Percentiles rank a stretch among this genome's conserved stretches.
These are phyloP conservation scores for Tillandsia fasciculata DNA, from an alignment of 176 grass and related monocot species.

Conservation along the genomic window DNA sequence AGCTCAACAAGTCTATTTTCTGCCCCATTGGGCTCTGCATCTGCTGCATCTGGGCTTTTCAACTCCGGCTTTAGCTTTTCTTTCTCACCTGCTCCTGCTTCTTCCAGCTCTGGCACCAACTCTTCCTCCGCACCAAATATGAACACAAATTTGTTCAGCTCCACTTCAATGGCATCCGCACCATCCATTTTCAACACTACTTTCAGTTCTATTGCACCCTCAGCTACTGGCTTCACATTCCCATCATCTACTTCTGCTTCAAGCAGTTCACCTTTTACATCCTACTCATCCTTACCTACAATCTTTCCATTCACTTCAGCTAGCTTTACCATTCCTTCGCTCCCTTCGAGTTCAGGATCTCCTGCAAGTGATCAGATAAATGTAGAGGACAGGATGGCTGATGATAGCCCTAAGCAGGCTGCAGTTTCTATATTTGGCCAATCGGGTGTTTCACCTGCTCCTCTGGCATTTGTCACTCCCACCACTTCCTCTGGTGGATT, in stretches of 20 bases:
- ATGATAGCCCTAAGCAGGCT: constrained; percentile 7
- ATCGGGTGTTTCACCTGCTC: constrained; percentile 8
- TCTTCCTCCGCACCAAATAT: not conserved
- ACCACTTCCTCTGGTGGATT: not conserved
- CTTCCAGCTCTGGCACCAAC: constrained; percentile 8
- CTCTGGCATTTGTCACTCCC: not conserved
- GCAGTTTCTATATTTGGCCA: constrained; percentile 13
- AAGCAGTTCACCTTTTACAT: constrained; percentile 8
- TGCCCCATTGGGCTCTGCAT: not conserved
- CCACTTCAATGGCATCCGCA: not conserved
- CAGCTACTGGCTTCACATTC: constrained; percentile 3
- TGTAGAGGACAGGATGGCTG: constrained; percentile 25
- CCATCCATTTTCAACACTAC: constrained; percentile 3
- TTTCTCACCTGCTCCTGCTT: not conserved
- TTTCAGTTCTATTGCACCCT: not conserved
- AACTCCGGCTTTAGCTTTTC: not conserved
- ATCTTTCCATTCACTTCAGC: constrained; percentile 6
- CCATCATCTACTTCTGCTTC: not conserved
- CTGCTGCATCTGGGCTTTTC: constrained; percentile 4
- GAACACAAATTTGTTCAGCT: not conserved
- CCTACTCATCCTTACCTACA: constrained; percentile 1
- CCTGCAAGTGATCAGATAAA: constrained; percentile 25
- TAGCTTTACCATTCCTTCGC: not conserved
- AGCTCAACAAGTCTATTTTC: constrained; percentile 4
- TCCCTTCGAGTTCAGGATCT: not conserved